phyloP scores from a whole-genome alignment of 768 basidiomycete species.

The Amylocystis lapponica region DNA sequence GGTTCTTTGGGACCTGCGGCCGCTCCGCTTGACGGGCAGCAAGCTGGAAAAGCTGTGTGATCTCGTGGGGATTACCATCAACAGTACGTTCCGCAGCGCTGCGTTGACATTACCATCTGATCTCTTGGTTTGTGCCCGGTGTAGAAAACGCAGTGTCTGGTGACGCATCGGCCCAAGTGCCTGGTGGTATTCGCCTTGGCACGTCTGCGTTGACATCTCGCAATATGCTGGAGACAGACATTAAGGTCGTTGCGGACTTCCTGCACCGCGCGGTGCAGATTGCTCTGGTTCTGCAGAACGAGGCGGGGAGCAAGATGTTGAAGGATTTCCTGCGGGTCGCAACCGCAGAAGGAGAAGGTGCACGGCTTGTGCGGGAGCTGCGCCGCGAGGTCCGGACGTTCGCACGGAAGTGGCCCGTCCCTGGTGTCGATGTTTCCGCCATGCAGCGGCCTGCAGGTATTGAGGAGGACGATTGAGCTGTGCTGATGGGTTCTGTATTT shows the following conservation, averaged over 20 bases:
- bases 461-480: constrained; percentile 38
- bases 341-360: constrained; percentile 60
- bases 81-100: constrained; percentile 50
- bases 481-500: neutral
- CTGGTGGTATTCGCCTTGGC: constrained; percentile 96
- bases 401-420: constrained; percentile 86
- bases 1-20: constrained; percentile 95
- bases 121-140: neutral
- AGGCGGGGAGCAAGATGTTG: constrained; percentile 89
- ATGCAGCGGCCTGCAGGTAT: constrained; percentile 56
- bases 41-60: constrained; percentile 99
- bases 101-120: neutral
- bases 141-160: constrained; percentile 95
- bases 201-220: constrained; percentile 93
- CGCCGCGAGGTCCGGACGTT: constrained; percentile 77
- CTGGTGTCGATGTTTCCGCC: constrained; percentile 61
- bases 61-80: constrained; percentile 92
- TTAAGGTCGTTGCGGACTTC: constrained; percentile 84
- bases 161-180: constrained; percentile 91
- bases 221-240: constrained; percentile 84
- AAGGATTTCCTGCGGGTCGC: constrained; percentile 93
- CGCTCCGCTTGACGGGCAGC: constrained; percentile 92
- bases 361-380: constrained; percentile 64
- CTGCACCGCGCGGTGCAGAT: constrained; percentile 94
- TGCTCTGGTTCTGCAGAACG: constrained; percentile 83